Base-by-base conservation (phyloP, 2,329 filamentous ascomycete genomes). In the Aspergillus sp. region DNA sequence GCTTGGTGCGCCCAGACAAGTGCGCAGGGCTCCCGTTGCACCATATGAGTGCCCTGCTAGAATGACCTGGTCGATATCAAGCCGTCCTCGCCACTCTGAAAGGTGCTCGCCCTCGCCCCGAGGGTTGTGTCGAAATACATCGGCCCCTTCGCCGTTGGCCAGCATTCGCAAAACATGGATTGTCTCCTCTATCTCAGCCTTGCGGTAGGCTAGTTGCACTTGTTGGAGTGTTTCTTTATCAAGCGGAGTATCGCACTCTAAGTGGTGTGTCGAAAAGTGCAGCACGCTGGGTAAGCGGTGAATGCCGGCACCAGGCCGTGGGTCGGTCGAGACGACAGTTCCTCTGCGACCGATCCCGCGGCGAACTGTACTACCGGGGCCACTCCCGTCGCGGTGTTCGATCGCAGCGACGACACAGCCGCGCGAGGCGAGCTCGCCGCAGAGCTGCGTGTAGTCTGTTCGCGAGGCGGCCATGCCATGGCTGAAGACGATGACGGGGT, bases 401-500 rank as follows among this genome's bases (percentile, higher is more conserved):
- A 49, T 32, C 6, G 47, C 47, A 6, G 47, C 47, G 5, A 49
- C 47, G 1, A 49, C 15, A 5, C 38, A 49, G 3, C 47, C 47
- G 11, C 47, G 17, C 32, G 47, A 49, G 12, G 47, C 47, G 5
- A 49, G 47, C 47, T 49, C 47, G 6, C 47, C 47, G 4, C 34
- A 49, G 18, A 49, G 47, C 47, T 49, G 47, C 12, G 47, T 49
- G 11, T 49, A 49, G 38, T 49, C 47, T 5, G 47, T 49, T 17
- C 47, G 47, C 3, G 47, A 49, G 17, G 47, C 47, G 3, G 47
- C 47, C 47, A 49, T 38, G 32, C 47, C 47, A 17, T 49, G 47
- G 12, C 32, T 49, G 11, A 49, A 49, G 1, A 49, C 15, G 4
- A 49, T 9, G 12, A 49, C 47, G 3, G 47, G 47, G 15, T 49